phyloP scores from a whole-genome alignment of 306 rosid genomes.

The Cucurbita pepo region DNA sequence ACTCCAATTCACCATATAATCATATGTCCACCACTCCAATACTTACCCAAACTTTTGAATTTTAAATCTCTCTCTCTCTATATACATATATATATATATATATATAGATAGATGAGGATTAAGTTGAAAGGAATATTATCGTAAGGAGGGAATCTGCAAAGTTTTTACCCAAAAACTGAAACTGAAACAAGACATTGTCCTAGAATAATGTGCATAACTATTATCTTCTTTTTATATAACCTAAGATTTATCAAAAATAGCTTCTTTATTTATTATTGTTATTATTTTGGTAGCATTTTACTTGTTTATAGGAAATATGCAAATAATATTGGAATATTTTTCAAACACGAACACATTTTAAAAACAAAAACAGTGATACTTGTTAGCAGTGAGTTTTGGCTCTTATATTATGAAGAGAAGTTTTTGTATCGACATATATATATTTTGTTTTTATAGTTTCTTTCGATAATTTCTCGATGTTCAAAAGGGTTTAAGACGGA shows the following conservation, averaged over 20 bases:
- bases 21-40: slow-evolving; percentile 2
- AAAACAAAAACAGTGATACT: no score
- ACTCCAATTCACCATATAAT: background rate
- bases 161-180: slow-evolving; percentile 50
- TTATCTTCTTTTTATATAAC: background rate
- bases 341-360: no score
- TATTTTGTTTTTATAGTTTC: no score
- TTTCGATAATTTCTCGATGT: no score
- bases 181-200: slow-evolving; percentile 24
- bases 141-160: slow-evolving; percentile 51
- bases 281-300: background rate
- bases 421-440: no score
- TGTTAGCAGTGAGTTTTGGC: no score
- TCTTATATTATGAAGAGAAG: no score
- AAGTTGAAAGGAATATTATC: slow-evolving; percentile 55
- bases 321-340: background rate
- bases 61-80: background rate
- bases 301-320: background rate
- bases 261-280: background rate
- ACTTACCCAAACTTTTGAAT: background rate
- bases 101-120: background rate
- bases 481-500: no score
- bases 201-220: background rate
- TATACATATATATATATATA: no score
- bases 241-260: background rate